Evolutionary conservation across 139 green algal species (phyloP), one percentile per base, ranked within the genome.

Genomic region (Gonium pectorale): DNA sequence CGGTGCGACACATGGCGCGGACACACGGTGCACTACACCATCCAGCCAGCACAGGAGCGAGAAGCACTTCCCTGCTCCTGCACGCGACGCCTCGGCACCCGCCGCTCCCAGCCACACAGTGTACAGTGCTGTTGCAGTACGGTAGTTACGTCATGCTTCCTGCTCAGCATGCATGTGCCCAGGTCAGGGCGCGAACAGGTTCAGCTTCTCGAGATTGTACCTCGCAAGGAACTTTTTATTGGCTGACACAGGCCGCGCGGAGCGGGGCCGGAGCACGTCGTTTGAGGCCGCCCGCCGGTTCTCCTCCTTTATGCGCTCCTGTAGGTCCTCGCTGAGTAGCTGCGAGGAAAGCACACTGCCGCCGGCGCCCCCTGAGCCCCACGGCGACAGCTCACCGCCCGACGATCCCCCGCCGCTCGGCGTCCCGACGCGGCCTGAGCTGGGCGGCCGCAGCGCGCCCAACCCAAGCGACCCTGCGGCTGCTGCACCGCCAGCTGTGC

Each of bases 191-290:
- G 77, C 85, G 19, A 89, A 89, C 29, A 89, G 60, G 69, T 80
- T 85, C n/a, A 79, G 38, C 54, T 81, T 81, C 24, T 89, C 43
- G 6, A 89, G 60, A 49, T 70, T 77, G 46, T 89, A 89, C n/a
- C 66, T 54, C 7, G 43, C n/a, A 26, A 89, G 46, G 35, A 89
- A 89, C 77, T 86, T 86, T 49, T 89, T 89, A 77, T 89, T 89
- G 4, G 67, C 77, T 7, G 46, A 73, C 35, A 67, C 35, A 0
- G 74, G 84, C 15, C 77, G 67, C 43, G 62, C 52, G 0, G 52
- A 51, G 21, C 27, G 41, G 0, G 79, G 64, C 49, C 56, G 46
- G 52, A 85, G 79, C 27, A 77, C 56, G 26, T 67, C 64, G 31
- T 85, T 71, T 0, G 64, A 56, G 2, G 62, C 82, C 35, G 71